Evolutionary conservation across 176 grass and related monocot species (phyloP).

Genomic region (Bromus sterilis): DNA sequence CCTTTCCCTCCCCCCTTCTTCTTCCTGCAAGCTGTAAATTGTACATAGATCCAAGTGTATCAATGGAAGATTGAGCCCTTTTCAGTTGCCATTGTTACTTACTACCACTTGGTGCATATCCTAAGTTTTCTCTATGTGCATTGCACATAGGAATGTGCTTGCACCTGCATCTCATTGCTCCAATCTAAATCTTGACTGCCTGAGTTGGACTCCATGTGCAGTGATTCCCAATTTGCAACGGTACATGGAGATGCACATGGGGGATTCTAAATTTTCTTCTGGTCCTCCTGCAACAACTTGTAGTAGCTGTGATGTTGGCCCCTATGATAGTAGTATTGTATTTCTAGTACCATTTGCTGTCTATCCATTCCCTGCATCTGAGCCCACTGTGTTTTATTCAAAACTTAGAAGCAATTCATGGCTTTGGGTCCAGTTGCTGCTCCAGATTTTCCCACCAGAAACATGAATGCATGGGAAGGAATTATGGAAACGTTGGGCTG

Average conservation of each 20-base stretch:
- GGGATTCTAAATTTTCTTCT: slow-evolving; percentile 19
- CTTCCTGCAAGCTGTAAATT: slow-evolving; percentile 48
- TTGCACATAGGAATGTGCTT: neutral
- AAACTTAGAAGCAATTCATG: slow-evolving; percentile 22
- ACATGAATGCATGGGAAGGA: neutral
- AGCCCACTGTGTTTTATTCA: slow-evolving; percentile 21
- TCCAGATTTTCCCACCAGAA: slow-evolving; percentile 32
- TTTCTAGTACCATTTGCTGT: slow-evolving; percentile 8
- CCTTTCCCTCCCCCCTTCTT: neutral
- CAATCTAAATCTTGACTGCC: slow-evolving; percentile 38
- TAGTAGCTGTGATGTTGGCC: slow-evolving; percentile 17
- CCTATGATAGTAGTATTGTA: slow-evolving; percentile 8
- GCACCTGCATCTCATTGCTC: slow-evolving; percentile 18
- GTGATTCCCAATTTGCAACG: slow-evolving; percentile 54
- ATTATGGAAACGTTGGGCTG: slow-evolving; percentile 27
- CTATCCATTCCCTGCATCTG: slow-evolving; percentile 29
- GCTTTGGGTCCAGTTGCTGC: slow-evolving; percentile 11
- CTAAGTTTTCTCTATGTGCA: neutral
- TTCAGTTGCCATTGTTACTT: neutral
- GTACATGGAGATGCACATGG: slow-evolving; percentile 47
- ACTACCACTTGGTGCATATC: neutral
- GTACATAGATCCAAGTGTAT: slow-evolving; percentile 51
- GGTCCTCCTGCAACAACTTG: slow-evolving; percentile 42
- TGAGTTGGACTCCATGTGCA: slow-evolving; percentile 45
- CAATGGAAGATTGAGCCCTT: slow-evolving; percentile 45